Percentiles rank a stretch among this genome's conserved stretches.
Evolutionary conservation across 164 flowering plant genomes (phyloP).

Genomic region (Vitis rupestris): DNA sequence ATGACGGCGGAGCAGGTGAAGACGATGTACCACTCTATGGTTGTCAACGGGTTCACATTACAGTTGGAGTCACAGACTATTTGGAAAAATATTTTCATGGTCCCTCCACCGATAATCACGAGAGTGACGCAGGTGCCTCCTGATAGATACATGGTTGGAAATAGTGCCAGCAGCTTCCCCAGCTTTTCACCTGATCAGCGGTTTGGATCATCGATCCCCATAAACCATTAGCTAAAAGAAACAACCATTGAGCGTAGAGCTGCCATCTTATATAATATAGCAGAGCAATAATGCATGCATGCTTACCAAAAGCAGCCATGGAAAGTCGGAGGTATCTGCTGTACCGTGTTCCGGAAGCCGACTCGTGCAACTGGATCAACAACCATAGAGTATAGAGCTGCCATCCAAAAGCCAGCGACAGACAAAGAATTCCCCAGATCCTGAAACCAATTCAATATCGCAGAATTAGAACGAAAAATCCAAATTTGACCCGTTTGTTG

Average conservation of each 20-base stretch:
- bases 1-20: slow-evolving; percentile 46
- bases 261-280: no score
- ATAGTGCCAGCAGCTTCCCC: slow-evolving; percentile 49
- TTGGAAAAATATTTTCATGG: slow-evolving; percentile 42
- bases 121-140: slow-evolving; percentile 62
- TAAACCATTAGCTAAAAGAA: background rate
- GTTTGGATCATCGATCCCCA: no score
- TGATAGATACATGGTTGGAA: slow-evolving; percentile 62
- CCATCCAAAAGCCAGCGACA: slow-evolving; percentile 49
- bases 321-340: slow-evolving; percentile 63
- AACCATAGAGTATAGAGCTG: slow-evolving; percentile 60
- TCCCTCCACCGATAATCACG: slow-evolving; percentile 52
- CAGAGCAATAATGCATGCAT: no score
- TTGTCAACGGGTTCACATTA: slow-evolving; percentile 24
- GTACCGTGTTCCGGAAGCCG: slow-evolving; percentile 45
- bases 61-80: slow-evolving; percentile 28
- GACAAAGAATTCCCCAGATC: slow-evolving; percentile 50
- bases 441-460: slow-evolving; percentile 22
- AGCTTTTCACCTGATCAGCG: slow-evolving; percentile 41
- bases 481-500: background rate
- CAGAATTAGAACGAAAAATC: background rate
- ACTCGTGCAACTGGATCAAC: slow-evolving; percentile 54
- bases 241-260: no score
- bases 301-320: slow-evolving; percentile 57
- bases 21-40: slow-evolving; percentile 49